These are phyloP conservation scores for Solanum habrochaites DNA, from an alignment of 257 asterid genomes.

Conservation along the genomic window DNA sequence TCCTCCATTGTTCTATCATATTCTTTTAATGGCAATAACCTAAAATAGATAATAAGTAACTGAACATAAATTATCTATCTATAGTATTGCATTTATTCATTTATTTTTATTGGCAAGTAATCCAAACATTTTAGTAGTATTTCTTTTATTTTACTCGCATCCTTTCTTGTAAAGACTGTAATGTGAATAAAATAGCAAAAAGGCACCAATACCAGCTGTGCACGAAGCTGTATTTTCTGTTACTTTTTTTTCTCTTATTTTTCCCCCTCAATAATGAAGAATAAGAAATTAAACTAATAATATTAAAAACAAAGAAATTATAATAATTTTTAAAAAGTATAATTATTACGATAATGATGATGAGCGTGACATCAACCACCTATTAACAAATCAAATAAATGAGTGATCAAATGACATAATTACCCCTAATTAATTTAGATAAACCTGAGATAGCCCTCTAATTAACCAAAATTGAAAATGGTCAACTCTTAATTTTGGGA, in stretches of 20 bases:
- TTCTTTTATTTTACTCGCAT: not conserved
- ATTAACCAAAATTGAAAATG: not conserved
- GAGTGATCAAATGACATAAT: not conserved
- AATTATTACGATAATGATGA: constrained; percentile 18
- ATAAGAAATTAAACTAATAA: not conserved
- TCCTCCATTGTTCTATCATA: rapidly evolving
- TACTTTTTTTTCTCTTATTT: not conserved
- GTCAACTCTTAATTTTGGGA: constrained; percentile 15
- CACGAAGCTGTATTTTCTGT: not conserved
- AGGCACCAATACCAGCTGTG: not conserved
- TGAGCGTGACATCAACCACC: constrained; percentile 32
- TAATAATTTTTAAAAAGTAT: not conserved
- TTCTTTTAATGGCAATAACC: not conserved
- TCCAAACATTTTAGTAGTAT: not conserved
- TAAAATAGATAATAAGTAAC: not conserved
- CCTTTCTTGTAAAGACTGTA: not conserved
- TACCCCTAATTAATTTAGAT: not conserved
- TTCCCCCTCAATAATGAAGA: not conserved
- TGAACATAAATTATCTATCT: not conserved
- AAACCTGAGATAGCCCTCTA: not conserved
- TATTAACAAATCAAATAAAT: not conserved
- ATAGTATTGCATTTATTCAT: not conserved
- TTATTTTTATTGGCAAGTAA: not conserved
- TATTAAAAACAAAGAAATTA: not conserved
- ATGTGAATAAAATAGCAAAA: not conserved